Conservation (phyloP, 2,329 filamentous ascomycete species). For the Zalaria sp. region DNA sequence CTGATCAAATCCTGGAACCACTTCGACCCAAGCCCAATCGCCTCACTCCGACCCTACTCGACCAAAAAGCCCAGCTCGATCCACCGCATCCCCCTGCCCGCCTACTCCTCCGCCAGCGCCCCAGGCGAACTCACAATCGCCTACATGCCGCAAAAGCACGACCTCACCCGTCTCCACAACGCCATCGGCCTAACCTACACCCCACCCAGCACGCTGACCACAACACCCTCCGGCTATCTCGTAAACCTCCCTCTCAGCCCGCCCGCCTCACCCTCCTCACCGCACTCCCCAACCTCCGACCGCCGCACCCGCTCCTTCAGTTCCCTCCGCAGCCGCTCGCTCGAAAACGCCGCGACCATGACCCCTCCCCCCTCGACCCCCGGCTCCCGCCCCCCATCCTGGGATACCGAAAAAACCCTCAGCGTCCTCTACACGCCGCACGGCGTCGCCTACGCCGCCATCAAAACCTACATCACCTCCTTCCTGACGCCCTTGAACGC, state of each 20-base stretch:
- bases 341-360: not conserved
- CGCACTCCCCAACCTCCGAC: not conserved
- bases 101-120: conserved; percentile 36
- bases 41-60: conserved; percentile 28
- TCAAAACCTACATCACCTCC: conserved; percentile 41
- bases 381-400: conserved; percentile 14
- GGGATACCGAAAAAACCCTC: conserved; percentile 30
- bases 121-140: conserved; percentile 59
- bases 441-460: conserved; percentile 39
- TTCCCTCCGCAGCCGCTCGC: not conserved
- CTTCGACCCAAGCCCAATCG: conserved; percentile 40
- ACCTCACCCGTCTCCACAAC: conserved; percentile 47
- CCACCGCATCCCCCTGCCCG: conserved; percentile 38
- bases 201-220: conserved; percentile 34
- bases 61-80: conserved; percentile 24
- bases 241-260: conserved; percentile 17
- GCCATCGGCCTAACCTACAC: conserved; percentile 61
- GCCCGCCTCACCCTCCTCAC: conserved; percentile 4
- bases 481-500: conserved; percentile 42
- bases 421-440: conserved; percentile 53
- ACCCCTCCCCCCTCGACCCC: conserved; percentile 6
- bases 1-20: conserved; percentile 54
- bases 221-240: conserved; percentile 17
- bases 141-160: conserved; percentile 46
- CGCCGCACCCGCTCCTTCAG: not conserved